Base-by-base conservation (phyloP, 495 filamentous ascomycete genomes). In the Xylona heveae region DNA sequence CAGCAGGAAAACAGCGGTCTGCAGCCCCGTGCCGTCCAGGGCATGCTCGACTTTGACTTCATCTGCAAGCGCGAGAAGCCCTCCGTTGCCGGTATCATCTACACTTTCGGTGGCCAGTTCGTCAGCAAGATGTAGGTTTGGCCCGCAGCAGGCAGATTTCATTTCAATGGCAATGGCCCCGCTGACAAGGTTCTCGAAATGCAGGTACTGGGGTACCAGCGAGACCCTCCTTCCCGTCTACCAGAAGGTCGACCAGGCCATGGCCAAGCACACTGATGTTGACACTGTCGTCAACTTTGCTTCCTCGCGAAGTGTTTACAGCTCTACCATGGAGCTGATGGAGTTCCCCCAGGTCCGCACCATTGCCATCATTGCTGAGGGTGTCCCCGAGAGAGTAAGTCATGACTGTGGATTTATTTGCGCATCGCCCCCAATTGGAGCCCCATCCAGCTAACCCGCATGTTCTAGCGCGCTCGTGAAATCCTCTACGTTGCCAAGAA, bases 11-110 rank as follows among this genome's bases (percentile, higher is more conserved):
- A 19, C 42, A 76, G 71, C 60, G 88, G 88, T 47, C 74, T 97
- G 49, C 88, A 97, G 62, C 90, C 90, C 42, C 72, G 81, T 51
- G 88, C 88, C 46, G 90, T 94, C 43, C 88, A 97, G 66, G 90
- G 90, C 57, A 97, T 95, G 88, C 78, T 97, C 52, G 88, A 97
- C 57, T 97, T 97, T 58, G 88, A 97, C 66, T 97, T 95, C 70
- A 97, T 97, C 62, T 97, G 88, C 81, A 95, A 94, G 69, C 79
- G 88, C 37, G 65, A 66, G 51, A 91, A 82, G 10, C 88, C 88
- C 36, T 95, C 88, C 39, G 88, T 97, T 31, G 88, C 88, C 42
- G 88, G 83, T 57, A 97, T 97, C 59, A 95, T 97, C 62, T 97
- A 97, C 67, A 94, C 88, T 44, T 97, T 97, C 52, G 88, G 88